Evolutionary conservation across 768 basidiomycete genomes (phyloP), one percentile per base, ranked within the genome.

Genomic region (Calocera viscosa): DNA sequence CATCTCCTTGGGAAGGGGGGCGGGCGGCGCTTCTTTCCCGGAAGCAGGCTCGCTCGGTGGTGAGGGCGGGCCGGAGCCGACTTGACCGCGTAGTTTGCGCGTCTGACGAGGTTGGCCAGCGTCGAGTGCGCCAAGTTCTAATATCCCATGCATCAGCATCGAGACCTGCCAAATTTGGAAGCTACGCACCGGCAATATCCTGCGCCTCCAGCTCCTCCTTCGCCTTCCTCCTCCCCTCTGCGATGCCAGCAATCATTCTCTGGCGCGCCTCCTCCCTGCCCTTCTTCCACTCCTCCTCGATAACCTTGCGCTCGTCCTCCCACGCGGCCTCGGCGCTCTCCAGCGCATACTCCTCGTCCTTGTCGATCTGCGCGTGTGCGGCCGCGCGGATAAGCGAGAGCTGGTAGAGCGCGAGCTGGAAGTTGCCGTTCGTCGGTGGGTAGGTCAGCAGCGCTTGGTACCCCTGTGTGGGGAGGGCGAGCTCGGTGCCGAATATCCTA

Each of bases 151-250:
- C n/a, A n/a, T n/a, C n/a, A n/a, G n/a, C n/a, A n/a, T n/a, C n/a
- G n/a, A n/a, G n/a, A n/a, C n/a, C n/a, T n/a, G n/a, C n/a, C n/a
- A n/a, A n/a, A n/a, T n/a, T n/a, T n/a, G n/a, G n/a, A n/a, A n/a
- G n/a, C n/a, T n/a, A n/a, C 84, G 66, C 87, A 65, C 85, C 86
- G 43, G 83, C 80, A 17, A 84, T 86, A n/a, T 88, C 90, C 71
- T 93, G 91, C 68, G 90, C 89, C 68, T 92, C 91, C 73, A 91
- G 92, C 78, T 93, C 91, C 69, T 93, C 91, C 65, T 91, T 79
- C 32, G 91, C 91, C 68, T 88, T 78, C 70, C 85, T 80, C 66
- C 90, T 76, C 33, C 90, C 81, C 72, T 93, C 91, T 74, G 91
- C 90, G 70, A 93, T 88, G 32, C 91, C 89, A 72, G 92, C 91